These are phyloP conservation scores for Thymus quinquecostatus DNA, from an alignment of 257 asterid species.

Conservation along the genomic window DNA sequence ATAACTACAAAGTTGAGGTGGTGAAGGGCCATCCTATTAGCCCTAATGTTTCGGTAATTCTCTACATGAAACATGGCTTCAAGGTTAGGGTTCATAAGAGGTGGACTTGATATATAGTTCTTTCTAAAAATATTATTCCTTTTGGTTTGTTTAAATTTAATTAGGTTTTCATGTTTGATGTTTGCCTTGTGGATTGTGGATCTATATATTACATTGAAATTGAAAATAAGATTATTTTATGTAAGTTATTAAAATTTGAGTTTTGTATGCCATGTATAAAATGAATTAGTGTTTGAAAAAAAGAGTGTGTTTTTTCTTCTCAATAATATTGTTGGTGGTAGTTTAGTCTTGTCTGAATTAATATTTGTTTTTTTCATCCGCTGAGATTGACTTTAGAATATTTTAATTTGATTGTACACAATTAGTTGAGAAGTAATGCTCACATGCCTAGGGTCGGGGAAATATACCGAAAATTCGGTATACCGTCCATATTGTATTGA, in stretches of 20 bases:
- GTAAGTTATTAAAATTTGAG: neutral
- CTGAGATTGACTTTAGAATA: neutral
- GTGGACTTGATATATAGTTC: slow-evolving; percentile 28
- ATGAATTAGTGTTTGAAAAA: too few species aligned
- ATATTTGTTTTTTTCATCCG: neutral
- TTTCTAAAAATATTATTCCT: neutral
- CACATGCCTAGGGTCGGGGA: too few species aligned
- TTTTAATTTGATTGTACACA: neutral
- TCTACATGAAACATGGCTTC: slow-evolving; percentile 66
- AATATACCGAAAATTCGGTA: too few species aligned
- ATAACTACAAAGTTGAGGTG: slow-evolving; percentile 50
- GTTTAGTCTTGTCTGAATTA: too few species aligned
- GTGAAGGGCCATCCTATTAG: slow-evolving; percentile 50
- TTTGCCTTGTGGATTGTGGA: neutral
- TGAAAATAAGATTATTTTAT: slow-evolving; percentile 3
- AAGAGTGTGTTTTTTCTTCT: too few species aligned
- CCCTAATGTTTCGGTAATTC: slow-evolving; percentile 69
- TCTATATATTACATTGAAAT: neutral
- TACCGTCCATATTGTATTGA: too few species aligned
- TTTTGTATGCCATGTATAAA: too few species aligned
- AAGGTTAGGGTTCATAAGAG: slow-evolving; percentile 59
- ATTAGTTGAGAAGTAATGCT: too few species aligned
- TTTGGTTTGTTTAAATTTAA: neutral
- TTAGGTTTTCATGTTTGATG: neutral
- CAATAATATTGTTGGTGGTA: neutral